A percentile compares a stretch with the other conserved stretches of the same genome.
Evolutionary conservation across 2,329 filamentous ascomycete genomes (phyloP).

Genomic region (Verticillium dahliae): DNA sequence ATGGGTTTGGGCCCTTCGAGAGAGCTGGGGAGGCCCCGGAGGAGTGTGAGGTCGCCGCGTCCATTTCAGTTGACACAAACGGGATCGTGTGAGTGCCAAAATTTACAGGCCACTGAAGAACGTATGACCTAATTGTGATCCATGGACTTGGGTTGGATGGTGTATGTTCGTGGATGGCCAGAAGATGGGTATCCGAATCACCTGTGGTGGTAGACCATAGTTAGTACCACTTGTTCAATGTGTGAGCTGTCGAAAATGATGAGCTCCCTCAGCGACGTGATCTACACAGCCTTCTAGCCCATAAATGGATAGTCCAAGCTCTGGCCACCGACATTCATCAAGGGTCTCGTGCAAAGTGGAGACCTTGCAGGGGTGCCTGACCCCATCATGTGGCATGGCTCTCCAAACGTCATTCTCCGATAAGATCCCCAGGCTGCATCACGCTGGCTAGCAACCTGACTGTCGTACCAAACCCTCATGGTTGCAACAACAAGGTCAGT

Average conservation of each 20-base stretch:
- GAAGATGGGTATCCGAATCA: too few species aligned
- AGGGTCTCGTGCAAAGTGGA: neutral
- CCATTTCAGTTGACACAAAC: neutral
- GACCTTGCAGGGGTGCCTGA: neutral
- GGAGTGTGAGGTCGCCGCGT: conserved; percentile 2
- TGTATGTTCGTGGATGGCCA: too few species aligned
- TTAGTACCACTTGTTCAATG: too few species aligned
- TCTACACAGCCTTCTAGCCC: too few species aligned
- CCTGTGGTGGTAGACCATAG: too few species aligned
- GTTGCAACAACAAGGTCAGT: neutral
- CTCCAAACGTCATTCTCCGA: neutral
- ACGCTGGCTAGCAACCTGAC: neutral
- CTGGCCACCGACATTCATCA: too few species aligned
- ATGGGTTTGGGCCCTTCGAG: conserved; percentile 46
- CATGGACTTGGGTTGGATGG: neutral
- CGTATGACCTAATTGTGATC: neutral
- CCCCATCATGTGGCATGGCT: neutral
- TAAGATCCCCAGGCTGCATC: neutral
- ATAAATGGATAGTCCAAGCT: too few species aligned
- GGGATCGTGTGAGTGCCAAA: neutral
- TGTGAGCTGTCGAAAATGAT: too few species aligned
- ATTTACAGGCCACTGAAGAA: neutral
- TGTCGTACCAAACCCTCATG: neutral
- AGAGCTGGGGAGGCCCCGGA: conserved; percentile 26
- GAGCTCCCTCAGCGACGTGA: too few species aligned